Conservation (phyloP, 78 protist species). For the Dictyostelium capitatum region DNA sequence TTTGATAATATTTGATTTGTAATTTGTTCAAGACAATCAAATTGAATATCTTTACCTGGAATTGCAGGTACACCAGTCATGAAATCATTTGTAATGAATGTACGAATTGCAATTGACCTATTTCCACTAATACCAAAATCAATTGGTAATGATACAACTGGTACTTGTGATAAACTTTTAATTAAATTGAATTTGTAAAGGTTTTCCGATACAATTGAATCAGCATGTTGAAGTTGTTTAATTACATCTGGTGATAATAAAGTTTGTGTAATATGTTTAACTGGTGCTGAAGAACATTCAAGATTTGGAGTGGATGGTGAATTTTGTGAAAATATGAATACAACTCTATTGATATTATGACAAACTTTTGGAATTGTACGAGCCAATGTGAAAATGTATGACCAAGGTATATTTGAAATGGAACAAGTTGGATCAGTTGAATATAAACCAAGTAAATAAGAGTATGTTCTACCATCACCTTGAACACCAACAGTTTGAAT, state of each 20-base stretch:
- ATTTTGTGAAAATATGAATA: slow-evolving; percentile 66
- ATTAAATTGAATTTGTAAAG: slow-evolving; percentile 75
- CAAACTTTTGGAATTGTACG: slow-evolving; percentile 88
- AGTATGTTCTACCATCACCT: slow-evolving; percentile 97
- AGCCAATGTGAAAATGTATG: slow-evolving; percentile 69
- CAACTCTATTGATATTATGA: slow-evolving; percentile 92
- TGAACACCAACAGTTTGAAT: slow-evolving; percentile 96
- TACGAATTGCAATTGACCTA: slow-evolving; percentile 91
- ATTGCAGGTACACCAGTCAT: slow-evolving; percentile 93
- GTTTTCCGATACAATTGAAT: slow-evolving; percentile 78
- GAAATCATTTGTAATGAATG: slow-evolving; percentile 91
- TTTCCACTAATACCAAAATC: slow-evolving; percentile 64
- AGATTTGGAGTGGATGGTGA: neutral
- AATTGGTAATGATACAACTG: slow-evolving; percentile 88
- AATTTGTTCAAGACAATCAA: slow-evolving; percentile 74
- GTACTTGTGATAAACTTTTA: slow-evolving; percentile 89
- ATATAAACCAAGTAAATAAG: slow-evolving; percentile 81
- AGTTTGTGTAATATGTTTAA: slow-evolving; percentile 87
- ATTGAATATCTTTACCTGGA: slow-evolving; percentile 84
- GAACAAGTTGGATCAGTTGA: neutral
- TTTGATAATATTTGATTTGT: slow-evolving; percentile 10
- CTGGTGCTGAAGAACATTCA: neutral
- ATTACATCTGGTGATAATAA: slow-evolving; percentile 73
- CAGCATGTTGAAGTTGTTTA: slow-evolving; percentile 90
- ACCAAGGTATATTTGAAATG: slow-evolving; percentile 64